Evolutionary conservation across 2,329 filamentous ascomycete species (phyloP).

Genomic region (Aspergillus cejpii): DNA sequence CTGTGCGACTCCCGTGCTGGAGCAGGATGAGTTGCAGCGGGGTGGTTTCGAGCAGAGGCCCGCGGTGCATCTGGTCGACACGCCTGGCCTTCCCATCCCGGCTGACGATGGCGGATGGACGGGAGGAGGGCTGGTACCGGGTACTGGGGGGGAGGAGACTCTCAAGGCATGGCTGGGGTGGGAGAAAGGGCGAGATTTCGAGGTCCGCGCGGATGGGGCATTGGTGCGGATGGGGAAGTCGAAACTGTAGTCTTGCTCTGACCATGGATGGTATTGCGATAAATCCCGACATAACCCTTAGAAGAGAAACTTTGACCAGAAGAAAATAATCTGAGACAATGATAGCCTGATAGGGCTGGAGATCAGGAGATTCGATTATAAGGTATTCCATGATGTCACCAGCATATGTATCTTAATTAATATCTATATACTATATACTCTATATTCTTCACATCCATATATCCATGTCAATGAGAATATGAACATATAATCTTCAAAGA

Average conservation of each 20-base stretch:
- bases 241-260: constrained; percentile 18
- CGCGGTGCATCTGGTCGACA: constrained; percentile 52
- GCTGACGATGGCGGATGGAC: constrained; percentile 63
- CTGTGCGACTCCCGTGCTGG: constrained; percentile 82
- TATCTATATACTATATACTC: no score
- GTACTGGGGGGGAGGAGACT: constrained; percentile 64
- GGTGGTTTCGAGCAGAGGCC: constrained; percentile 45
- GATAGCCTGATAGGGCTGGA: no score
- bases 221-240: constrained; percentile 43
- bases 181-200: constrained; percentile 64
- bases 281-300: no score
- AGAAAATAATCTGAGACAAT: no score
- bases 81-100: constrained; percentile 56
- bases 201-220: constrained; percentile 54
- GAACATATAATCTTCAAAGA: no score
- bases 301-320: no score
- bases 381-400: no score
- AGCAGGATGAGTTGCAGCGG: constrained; percentile 63
- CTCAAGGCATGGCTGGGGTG: constrained; percentile 71
- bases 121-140: constrained; percentile 54
- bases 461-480: no score
- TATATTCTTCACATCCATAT: no score
- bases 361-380: no score
- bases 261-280: no score
- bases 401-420: no score